phyloP scores from a whole-genome alignment of 257 asterid genomes.

The Anisodus acutangulus region DNA sequence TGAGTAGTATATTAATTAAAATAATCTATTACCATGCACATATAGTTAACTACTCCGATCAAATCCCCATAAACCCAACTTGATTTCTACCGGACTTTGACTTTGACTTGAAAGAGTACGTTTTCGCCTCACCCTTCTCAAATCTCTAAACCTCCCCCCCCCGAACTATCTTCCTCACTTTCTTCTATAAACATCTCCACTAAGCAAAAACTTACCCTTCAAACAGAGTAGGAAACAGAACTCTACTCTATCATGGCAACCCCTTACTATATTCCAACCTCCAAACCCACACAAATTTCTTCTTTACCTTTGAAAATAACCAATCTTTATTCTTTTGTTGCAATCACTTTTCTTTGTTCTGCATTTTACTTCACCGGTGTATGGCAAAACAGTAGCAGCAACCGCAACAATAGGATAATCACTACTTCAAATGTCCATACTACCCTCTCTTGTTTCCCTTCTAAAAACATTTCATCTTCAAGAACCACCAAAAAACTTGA shows the following conservation, averaged over 20 bases:
- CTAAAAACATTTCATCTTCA: neutral
- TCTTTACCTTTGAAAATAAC: neutral
- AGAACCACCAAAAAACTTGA: conserved; percentile 14
- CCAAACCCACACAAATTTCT: conserved; percentile 6
- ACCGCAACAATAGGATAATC: neutral
- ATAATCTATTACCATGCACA: neutral
- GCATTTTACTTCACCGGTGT: conserved; percentile 26
- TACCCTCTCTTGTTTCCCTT: conserved; percentile 28
- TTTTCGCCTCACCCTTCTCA: too few relatives aligned
- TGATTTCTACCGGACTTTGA: too few relatives aligned
- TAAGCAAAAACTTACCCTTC: neutral
- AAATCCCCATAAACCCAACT: neutral
- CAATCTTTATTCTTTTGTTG: conserved; percentile 16
- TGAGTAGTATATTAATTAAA: neutral
- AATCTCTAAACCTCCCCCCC: conserved; percentile 1
- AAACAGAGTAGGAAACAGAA: neutral
- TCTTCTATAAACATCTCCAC: neutral
- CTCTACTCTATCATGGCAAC: conserved; percentile 26
- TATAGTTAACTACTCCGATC: neutral
- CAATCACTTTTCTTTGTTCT: conserved; percentile 16
- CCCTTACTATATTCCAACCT: conserved; percentile 30
- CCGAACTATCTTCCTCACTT: neutral
- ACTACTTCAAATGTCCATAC: conserved; percentile 5
- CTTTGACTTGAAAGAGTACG: too few relatives aligned
- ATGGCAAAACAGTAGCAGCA: conserved; percentile 20